These are phyloP conservation scores for Micractinium sp. DNA, from an alignment of 139 green algal species.

Conservation along the genomic window DNA sequence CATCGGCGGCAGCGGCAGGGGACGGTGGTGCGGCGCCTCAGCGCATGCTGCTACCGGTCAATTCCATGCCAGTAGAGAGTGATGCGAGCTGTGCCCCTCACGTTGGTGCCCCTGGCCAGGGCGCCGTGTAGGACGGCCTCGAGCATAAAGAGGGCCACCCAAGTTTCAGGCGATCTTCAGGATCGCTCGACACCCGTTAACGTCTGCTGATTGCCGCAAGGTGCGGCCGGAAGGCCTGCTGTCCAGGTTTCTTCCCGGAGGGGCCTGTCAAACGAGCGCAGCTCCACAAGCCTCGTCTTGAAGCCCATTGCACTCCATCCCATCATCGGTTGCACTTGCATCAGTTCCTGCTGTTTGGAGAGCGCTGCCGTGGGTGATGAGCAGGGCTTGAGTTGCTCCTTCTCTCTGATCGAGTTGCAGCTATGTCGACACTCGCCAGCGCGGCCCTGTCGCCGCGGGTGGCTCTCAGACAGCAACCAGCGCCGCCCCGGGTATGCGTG, in stretches of 20 bases:
- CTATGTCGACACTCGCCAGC: background rate
- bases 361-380: background rate
- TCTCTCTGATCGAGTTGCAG: background rate
- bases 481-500: background rate
- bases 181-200: background rate
- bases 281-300: background rate
- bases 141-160: slow-evolving; percentile 26
- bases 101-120: slow-evolving; percentile 59
- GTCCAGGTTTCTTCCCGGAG: background rate
- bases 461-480: background rate
- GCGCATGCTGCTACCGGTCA: too few relatives aligned
- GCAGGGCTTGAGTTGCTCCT: background rate
- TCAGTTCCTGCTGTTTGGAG: background rate
- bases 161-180: background rate
- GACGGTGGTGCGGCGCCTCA: too few relatives aligned
- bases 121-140: slow-evolving; percentile 56
- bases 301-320: background rate
- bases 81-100: background rate
- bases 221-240: background rate
- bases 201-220: background rate
- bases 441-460: background rate
- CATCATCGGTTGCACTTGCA: background rate
- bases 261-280: background rate
- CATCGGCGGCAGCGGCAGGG: background rate
- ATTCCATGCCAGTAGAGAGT: too few relatives aligned